Percentiles rank a stretch among this genome's conserved stretches.
phyloP scores from a whole-genome alignment of 208 protist genomes.

The Leptomonas seymouri region DNA sequence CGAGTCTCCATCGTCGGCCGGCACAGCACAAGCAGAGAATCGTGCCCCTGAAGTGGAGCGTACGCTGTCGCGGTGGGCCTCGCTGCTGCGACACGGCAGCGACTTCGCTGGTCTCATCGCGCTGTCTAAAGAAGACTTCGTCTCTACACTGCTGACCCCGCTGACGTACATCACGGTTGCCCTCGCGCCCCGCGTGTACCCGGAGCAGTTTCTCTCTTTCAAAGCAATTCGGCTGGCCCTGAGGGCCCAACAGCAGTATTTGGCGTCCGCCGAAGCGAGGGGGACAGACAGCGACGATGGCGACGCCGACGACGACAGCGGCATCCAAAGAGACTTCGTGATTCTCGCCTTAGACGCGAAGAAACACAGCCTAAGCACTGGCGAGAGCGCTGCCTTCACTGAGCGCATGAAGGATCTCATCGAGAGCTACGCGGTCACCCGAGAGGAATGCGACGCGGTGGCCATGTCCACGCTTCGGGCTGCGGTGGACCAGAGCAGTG shows the following conservation, averaged over 20 bases:
- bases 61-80: conserved; percentile 38
- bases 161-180: conserved; percentile 51
- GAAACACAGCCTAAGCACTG: conserved; percentile 51
- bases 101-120: conserved; percentile 41
- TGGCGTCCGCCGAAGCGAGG: not conserved
- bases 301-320: conserved; percentile 2
- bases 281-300: conserved; percentile 9
- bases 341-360: conserved; percentile 56
- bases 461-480: conserved; percentile 37
- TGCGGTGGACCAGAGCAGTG: conserved; percentile 25
- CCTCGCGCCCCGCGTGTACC: conserved; percentile 63
- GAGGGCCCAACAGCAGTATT: conserved; percentile 8
- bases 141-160: conserved; percentile 18
- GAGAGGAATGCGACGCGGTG: conserved; percentile 47
- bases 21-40: conserved; percentile 26
- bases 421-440: conserved; percentile 43
- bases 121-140: conserved; percentile 32
- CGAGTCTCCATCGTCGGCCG: conserved; percentile 1
- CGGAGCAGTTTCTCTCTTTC: conserved; percentile 80
- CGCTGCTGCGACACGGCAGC: conserved; percentile 35
- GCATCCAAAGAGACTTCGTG: conserved; percentile 23
- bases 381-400: conserved; percentile 43
- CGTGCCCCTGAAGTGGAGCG: conserved; percentile 31
- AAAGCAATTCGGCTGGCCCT: conserved; percentile 72
- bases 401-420: conserved; percentile 42